Base-by-base conservation (phyloP, 2,329 filamentous ascomycete genomes). In the Venturia oleaginea region DNA sequence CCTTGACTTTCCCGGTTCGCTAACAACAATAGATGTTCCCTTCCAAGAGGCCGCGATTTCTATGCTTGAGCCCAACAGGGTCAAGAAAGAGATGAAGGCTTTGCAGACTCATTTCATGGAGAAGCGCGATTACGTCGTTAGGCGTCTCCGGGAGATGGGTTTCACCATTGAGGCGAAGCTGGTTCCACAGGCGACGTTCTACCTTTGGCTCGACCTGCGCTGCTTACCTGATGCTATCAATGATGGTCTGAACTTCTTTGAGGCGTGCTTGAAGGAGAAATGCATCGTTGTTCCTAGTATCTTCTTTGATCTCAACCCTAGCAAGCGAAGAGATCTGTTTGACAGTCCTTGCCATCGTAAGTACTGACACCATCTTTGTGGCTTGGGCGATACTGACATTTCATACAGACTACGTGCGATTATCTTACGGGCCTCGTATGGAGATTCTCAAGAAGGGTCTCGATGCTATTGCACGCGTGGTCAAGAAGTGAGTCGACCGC, bases 241-340 rank as follows among this genome's bases (percentile, higher is more conserved):
- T 66, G 93, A 97, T 74, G 93, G 93, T 10, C 80, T 97, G 72
- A 96, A 96, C 80, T 97, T 97, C 83, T 97, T 97, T 85, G 86
- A 94, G 75, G 92, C 92, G 37, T 94, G 94, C 73, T 80, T 97
- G 55, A 86, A 90, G 72, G 92, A 97, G 81, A 95, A 95, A 82
- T 91, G 95, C 69, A 97, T 97, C 72, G 92, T 97, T 22, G 93
- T 97, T 4, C 93, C 93, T 0, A 93, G 93, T 66, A 97, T 97
- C 76, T 97, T 97, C 83, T 97, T 97, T 75, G 93, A 97, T 72
- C 78, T 97, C 68, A 97, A 97, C 79, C 93, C 93, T 4, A 88
- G 89, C 42, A 89, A 91, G 75, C 84, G 93, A 68, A 84, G 93
- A 74, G 93, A 97, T 76, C 77, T 97, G 69, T 97, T 97, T 69